phyloP scores from a whole-genome alignment of 768 basidiomycete species.

The Suillus cothurnatus region DNA sequence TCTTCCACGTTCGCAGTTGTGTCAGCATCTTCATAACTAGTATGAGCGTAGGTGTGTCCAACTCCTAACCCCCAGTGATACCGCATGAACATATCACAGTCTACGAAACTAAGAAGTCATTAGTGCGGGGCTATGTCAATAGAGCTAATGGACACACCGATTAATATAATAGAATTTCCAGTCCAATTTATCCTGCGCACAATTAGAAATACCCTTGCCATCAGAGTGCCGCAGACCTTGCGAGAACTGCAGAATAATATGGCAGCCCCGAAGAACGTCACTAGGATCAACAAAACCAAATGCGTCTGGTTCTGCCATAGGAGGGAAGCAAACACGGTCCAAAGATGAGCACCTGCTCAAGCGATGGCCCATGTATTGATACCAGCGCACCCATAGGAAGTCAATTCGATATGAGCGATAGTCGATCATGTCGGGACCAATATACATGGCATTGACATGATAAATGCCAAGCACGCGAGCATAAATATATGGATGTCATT shows the following conservation, averaged over 20 bases:
- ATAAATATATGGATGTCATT: slow-evolving; percentile 6
- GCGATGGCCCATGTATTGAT: background rate
- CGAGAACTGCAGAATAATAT: slow-evolving; percentile 13
- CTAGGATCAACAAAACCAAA: slow-evolving; percentile 15
- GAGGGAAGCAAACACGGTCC: background rate
- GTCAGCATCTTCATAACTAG: too few relatives aligned
- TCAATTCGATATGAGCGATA: slow-evolving; percentile 1
- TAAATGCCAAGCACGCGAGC: slow-evolving; percentile 18
- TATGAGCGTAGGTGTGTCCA: too few relatives aligned
- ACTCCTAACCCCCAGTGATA: too few relatives aligned
- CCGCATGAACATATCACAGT: too few relatives aligned
- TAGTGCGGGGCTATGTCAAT: too few relatives aligned
- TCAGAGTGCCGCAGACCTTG: background rate
- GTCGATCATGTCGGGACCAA: background rate
- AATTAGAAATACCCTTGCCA: slow-evolving; percentile 1
- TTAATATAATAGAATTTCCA: slow-evolving; percentile 16
- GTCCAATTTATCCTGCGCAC: slow-evolving; percentile 5
- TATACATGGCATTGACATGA: slow-evolving; percentile 19
- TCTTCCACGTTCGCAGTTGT: too few relatives aligned
- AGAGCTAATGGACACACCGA: background rate
- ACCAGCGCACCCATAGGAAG: slow-evolving; percentile 18
- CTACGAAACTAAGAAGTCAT: too few relatives aligned
- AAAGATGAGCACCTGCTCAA: background rate
- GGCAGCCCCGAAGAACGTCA: slow-evolving; percentile 11
- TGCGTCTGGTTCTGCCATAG: background rate